These are phyloP conservation scores for Galium porrigens DNA, from an alignment of 305 asterid genomes.

Conservation along the genomic window DNA sequence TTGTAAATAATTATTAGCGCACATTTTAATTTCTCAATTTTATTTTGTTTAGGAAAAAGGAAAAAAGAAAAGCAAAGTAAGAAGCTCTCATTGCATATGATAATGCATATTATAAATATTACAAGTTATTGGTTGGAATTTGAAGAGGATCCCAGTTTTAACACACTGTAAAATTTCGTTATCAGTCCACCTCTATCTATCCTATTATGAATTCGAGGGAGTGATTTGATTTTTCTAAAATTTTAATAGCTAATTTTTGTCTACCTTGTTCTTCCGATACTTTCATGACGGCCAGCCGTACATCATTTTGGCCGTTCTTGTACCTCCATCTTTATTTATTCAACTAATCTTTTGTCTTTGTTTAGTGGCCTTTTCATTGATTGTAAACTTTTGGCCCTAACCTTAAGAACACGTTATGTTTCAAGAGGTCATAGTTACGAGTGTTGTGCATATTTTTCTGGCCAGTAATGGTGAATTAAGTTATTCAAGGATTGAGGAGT, in stretches of 20 bases:
- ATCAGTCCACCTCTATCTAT: background rate
- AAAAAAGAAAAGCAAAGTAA: no score
- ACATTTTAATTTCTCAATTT: no score
- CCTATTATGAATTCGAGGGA: background rate
- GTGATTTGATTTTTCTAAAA: background rate
- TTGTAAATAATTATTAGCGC: no score
- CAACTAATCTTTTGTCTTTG: background rate
- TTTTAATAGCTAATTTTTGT: background rate
- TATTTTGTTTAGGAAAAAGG: no score
- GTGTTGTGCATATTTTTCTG: no score
- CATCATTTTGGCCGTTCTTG: background rate
- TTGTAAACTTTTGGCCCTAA: background rate
- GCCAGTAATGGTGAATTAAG: no score
- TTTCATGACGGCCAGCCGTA: constrained; percentile 2
- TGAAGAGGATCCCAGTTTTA: background rate
- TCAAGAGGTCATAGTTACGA: no score
- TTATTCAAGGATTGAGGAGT: no score
- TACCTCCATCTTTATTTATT: background rate
- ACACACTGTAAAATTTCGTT: background rate
- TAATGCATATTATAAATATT: background rate
- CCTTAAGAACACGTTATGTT: no score
- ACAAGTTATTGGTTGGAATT: background rate
- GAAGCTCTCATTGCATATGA: no score
- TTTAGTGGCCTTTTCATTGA: background rate
- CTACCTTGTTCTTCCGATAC: constrained; percentile 2